Conservation (phyloP, 169 alveolate genomes). For the Plasmodium yoelii region DNA sequence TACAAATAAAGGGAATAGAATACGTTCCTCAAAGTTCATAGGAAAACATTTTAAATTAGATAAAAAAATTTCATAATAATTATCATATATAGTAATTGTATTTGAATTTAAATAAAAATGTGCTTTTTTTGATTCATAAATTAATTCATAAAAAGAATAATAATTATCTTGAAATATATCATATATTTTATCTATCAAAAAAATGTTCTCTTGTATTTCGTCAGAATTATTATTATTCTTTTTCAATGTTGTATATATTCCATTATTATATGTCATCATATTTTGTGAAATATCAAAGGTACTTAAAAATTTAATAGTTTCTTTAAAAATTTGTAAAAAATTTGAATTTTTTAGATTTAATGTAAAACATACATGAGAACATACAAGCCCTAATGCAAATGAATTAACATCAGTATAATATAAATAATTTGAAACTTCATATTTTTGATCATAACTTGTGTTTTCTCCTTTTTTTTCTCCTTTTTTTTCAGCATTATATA, state of each 20-base stretch:
- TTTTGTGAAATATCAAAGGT: conserved; percentile 1
- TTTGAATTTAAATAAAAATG: not conserved
- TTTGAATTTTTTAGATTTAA: not conserved
- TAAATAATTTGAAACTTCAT: not conserved
- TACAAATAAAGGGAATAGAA: conserved; percentile 31
- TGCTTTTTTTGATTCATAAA: conserved; percentile 56
- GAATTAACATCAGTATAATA: conserved; percentile 35
- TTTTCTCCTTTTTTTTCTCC: conserved; percentile 5
- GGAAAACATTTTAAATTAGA: conserved; percentile 21
- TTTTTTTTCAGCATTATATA: not conserved
- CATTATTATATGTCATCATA: conserved; percentile 10
- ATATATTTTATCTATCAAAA: conserved; percentile 5
- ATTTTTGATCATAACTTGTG: not conserved
- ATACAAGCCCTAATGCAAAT: conserved; percentile 12
- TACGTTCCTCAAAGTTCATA: conserved; percentile 29
- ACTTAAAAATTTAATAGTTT: conserved; percentile 32
- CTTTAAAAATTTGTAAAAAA: conserved; percentile 19
- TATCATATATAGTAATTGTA: not conserved
- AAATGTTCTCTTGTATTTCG: not conserved
- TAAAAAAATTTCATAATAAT: conserved; percentile 15
- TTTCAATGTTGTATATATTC: not conserved
- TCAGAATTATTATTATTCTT: not conserved
- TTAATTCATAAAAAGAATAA: conserved; percentile 6
- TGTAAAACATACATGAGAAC: conserved; percentile 29
- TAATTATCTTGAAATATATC: conserved; percentile 23